These are phyloP conservation scores for Aspergillus leporis DNA, from an alignment of 495 filamentous ascomycete genomes.

Conservation along the genomic window DNA sequence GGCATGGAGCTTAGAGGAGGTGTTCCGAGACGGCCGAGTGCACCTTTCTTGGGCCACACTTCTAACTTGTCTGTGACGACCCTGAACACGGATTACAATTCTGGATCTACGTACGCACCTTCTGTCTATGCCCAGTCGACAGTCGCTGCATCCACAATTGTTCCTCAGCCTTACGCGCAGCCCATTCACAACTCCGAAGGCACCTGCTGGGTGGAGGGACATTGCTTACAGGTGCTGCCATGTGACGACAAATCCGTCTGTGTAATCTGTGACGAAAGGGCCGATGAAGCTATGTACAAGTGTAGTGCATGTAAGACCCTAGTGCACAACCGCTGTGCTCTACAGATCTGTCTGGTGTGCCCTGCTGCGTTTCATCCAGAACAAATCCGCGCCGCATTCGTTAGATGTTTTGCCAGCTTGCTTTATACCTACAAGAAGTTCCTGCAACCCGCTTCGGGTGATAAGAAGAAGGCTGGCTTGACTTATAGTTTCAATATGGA, in stretches of 20 bases:
- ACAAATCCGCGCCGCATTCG: constrained; percentile 88
- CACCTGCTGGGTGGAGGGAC: constrained; percentile 89
- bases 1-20: constrained; percentile 70
- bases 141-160: constrained; percentile 95
- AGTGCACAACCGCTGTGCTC: constrained; percentile 79
- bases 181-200: constrained; percentile 84
- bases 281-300: constrained; percentile 86
- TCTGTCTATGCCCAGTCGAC: constrained; percentile 96
- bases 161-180: constrained; percentile 85
- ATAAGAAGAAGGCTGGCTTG: constrained; percentile 84
- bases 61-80: constrained; percentile 83
- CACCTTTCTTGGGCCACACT: constrained; percentile 79
- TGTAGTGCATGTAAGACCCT: constrained; percentile 76
- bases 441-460: constrained; percentile 69
- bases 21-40: constrained; percentile 71
- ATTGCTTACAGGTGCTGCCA: constrained; percentile 75
- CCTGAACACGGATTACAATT: constrained; percentile 70
- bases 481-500: constrained; percentile 95
- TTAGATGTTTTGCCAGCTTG: constrained; percentile 89
- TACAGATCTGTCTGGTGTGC: constrained; percentile 81
- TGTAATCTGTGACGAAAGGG: constrained; percentile 84
- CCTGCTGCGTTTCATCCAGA: constrained; percentile 88
- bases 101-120: constrained; percentile 83
- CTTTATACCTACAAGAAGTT: constrained; percentile 95
- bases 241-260: constrained; percentile 71